Evolutionary conservation across 2,329 filamentous ascomycete genomes (phyloP), one percentile per base, ranked within the genome.

Genomic region (Claviceps paspali): DNA sequence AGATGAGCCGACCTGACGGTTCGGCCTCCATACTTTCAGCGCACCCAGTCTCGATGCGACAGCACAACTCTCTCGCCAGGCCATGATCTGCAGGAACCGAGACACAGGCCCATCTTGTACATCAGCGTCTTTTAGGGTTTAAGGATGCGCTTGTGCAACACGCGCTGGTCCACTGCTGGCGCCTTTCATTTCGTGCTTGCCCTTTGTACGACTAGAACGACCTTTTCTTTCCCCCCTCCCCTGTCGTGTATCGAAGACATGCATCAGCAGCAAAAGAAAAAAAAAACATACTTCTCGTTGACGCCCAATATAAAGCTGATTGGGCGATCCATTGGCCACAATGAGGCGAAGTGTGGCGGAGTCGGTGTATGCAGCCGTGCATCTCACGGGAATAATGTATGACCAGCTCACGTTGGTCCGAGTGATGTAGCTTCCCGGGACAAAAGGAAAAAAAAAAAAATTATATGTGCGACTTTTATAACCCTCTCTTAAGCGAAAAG

Each of bases 1-100:
- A 77, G 72, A 62, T 71, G n/a, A 61, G 51, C 22, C 21, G 3
- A 11, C 24, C 2, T 8, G 17, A 8, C 21, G n/a, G 11, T 29
- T 19, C 23, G 5, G 19, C 4, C 15, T 29, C 5, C 26, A 14
- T 29, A n/a, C n/a, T n/a, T n/a, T n/a, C n/a, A n/a, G n/a, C n/a
- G n/a, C n/a, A n/a, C n/a, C n/a, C n/a, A n/a, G n/a, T n/a, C n/a
- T n/a, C n/a, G n/a, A n/a, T n/a, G n/a, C n/a, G n/a, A n/a, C n/a
- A n/a, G n/a, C n/a, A n/a, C n/a, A n/a, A n/a, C n/a, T n/a, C n/a
- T n/a, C n/a, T n/a, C n/a, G n/a, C n/a, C n/a, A 24, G 19, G 26
- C 17, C 14, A 19, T 17, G 19, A 4, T 7, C 19, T 30, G 4
- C 5, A 24, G 19, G 7, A 27, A 23, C 32, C 31, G 21, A 8